Evolutionary conservation across 2,329 filamentous ascomycete genomes (phyloP), one percentile per base, ranked within the genome.

Genomic region (Microsporum ferrugineum): DNA sequence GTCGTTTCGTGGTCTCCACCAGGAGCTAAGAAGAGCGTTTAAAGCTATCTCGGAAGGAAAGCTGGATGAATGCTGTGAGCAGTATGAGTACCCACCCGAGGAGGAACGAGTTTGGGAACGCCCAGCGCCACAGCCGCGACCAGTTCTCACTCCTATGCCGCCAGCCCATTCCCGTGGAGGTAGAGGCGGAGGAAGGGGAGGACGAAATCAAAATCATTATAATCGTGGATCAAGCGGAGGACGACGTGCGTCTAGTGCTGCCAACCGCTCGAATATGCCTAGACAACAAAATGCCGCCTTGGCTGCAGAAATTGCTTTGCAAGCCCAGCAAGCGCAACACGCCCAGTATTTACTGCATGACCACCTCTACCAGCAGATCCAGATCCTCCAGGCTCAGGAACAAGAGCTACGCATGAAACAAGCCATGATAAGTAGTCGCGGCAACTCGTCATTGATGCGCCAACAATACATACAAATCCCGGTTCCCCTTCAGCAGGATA

Each of bases 11-110:
- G 94, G 94, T 1, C 82, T 99, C 34, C 94, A 99, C 71, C 75
- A 90, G 66, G 94, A 99, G 75, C 79, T 99, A 57, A 85, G 94
- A 63, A 83, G 91, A 66, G 94, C 94, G 0, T 97, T 96, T 71
- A 88, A 91, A 62, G 76, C 90, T 60, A 83, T 96, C 17, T 84
- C 88, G 1, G 82, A 88, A 58, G 88, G 85, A 27, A 89, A 94
- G 67, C 79, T 99, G 51, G 83, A 85, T 3, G 86, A 90, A 68
- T 91, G 88, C 71, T 96, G 91, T 73, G 89, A 95, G 71, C 84
- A 92, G 71, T 99, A 87, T 69, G 84, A 88, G 61, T 96, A 88
- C 68, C 94, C 94, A 2, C 88, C 89, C 60, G 89, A 95, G 71
- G 91, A 95, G 68, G 79, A 81, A 64, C 74, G 73, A 29, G 73